Evolutionary conservation across 2,329 filamentous ascomycete genomes (phyloP).

Genomic region (Aspergillus flavus): DNA sequence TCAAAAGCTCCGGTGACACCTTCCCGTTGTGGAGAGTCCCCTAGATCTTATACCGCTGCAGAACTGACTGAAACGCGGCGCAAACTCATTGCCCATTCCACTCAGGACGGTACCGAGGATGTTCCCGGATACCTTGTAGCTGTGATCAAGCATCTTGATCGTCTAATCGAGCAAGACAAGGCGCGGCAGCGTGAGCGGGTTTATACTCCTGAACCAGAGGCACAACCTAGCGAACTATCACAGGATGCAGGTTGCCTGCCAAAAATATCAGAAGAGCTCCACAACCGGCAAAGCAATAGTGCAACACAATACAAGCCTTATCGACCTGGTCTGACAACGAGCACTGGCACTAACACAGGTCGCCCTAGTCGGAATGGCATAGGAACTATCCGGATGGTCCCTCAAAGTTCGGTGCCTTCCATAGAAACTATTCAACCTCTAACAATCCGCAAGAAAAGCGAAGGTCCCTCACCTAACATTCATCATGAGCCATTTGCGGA

Average conservation of each 20-base stretch:
- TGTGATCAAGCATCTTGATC: constrained; percentile 63
- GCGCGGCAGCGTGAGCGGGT: constrained; percentile 7
- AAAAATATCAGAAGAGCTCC: constrained; percentile 54
- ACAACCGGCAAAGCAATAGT: constrained; percentile 17
- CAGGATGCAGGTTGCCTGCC: constrained; percentile 42
- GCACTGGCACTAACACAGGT: constrained; percentile 7
- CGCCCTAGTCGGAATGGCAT: constrained; percentile 29
- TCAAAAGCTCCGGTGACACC: constrained; percentile 41
- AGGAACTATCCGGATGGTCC: constrained; percentile 61
- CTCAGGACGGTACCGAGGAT: constrained; percentile 46
- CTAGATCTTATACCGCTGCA: constrained; percentile 55
- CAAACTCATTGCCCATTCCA: constrained; percentile 57
- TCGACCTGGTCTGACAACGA: constrained; percentile 9
- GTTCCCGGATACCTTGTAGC: constrained; percentile 58
- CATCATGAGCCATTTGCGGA: constrained; percentile 9
- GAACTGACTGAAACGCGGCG: constrained; percentile 62
- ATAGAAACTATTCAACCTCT: constrained; percentile 53
- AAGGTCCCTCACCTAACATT: constrained; percentile 6
- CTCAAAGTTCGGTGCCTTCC: constrained; percentile 52
- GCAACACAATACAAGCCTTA: constrained; percentile 10
- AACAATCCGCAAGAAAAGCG: constrained; percentile 54
- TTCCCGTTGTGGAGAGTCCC: constrained; percentile 46
- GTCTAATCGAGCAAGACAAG: constrained; percentile 53
- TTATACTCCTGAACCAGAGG: constrained; percentile 11
- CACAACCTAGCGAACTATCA: constrained; percentile 20